A percentile compares a stretch with the other conserved stretches of the same genome.
Conservation (phyloP, 108 stramenopile species). For the Nannochloropsis gaditana region DNA sequence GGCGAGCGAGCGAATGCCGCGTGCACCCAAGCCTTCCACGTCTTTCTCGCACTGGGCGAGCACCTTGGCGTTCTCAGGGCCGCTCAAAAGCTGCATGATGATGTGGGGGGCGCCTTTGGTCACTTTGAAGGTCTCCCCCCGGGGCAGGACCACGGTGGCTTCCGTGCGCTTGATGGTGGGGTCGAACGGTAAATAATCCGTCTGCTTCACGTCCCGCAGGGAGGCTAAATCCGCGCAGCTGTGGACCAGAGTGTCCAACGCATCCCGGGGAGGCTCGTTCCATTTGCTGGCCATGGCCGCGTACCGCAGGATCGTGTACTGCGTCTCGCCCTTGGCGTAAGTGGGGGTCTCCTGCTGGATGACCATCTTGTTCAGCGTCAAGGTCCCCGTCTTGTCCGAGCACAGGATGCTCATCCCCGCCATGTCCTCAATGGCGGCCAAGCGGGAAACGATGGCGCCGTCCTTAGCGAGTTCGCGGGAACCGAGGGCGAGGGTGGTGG, state of each 20-base stretch:
- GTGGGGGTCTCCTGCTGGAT: slow-evolving; percentile 31
- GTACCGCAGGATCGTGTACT: slow-evolving; percentile 27
- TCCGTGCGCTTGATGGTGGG: slow-evolving; percentile 67
- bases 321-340: slow-evolving; percentile 27
- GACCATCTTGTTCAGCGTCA: slow-evolving; percentile 35
- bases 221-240: slow-evolving; percentile 22
- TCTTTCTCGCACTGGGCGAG: slow-evolving; percentile 10
- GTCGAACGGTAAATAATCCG: slow-evolving; percentile 68
- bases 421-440: slow-evolving; percentile 78
- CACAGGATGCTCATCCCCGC: slow-evolving; percentile 71
- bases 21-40: slow-evolving; percentile 59
- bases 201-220: slow-evolving; percentile 22
- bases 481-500: slow-evolving; percentile 69
- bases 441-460: slow-evolving; percentile 69
- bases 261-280: slow-evolving; percentile 32
- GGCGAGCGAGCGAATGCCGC: slow-evolving; percentile 65
- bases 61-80: slow-evolving; percentile 36
- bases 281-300: slow-evolving; percentile 37
- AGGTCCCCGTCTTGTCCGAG: slow-evolving; percentile 77
- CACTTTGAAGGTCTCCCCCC: slow-evolving; percentile 54
- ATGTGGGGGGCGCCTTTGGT: slow-evolving; percentile 71
- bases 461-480: slow-evolving; percentile 50
- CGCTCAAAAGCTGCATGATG: slow-evolving; percentile 55
- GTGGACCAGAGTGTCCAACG: slow-evolving; percentile 33
- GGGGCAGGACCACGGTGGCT: slow-evolving; percentile 51